Evolutionary conservation across 1,284 basidiomycete species (phyloP).

Genomic region (Waitea zeae): DNA sequence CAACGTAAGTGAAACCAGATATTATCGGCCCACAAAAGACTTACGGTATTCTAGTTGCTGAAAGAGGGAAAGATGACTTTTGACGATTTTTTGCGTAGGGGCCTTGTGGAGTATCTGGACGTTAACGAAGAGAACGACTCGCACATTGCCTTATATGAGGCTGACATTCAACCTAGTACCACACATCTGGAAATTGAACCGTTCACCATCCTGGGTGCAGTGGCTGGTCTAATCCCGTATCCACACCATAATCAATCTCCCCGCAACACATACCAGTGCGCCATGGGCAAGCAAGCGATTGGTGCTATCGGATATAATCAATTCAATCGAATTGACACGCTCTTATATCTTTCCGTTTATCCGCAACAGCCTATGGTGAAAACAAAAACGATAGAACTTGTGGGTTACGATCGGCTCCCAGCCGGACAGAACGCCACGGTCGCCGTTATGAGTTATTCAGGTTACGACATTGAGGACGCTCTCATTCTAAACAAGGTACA

Average conservation of each 20-base stretch:
- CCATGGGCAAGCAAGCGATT: slow-evolving; percentile 99
- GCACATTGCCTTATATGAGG: slow-evolving; percentile 90
- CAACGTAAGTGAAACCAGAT: slow-evolving; percentile 25
- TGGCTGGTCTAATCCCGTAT: slow-evolving; percentile 96
- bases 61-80: slow-evolving; percentile 73
- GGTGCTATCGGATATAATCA: slow-evolving; percentile 99
- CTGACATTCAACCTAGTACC: slow-evolving; percentile 64
- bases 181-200: slow-evolving; percentile 99
- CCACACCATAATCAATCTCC: slow-evolving; percentile 99
- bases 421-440: slow-evolving; percentile 98
- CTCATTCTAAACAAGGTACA: slow-evolving; percentile 90
- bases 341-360: slow-evolving; percentile 98
- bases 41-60: slow-evolving; percentile 35
- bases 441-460: slow-evolving; percentile 98
- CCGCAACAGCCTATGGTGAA: slow-evolving; percentile 99
- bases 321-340: slow-evolving; percentile 92
- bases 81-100: slow-evolving; percentile 87
- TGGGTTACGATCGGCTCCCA: slow-evolving; percentile 93
- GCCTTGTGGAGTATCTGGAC: slow-evolving; percentile 99
- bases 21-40: neutral
- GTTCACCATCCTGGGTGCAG: slow-evolving; percentile 93
- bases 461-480: slow-evolving; percentile 99
- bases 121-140: slow-evolving; percentile 99
- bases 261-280: slow-evolving; percentile 97
- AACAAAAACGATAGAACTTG: slow-evolving; percentile 93